A percentile compares a stretch with the other conserved stretches of the same genome.
Evolutionary conservation across 2,329 filamentous ascomycete species (phyloP).

Genomic region (Sporothrix dimorphospora): DNA sequence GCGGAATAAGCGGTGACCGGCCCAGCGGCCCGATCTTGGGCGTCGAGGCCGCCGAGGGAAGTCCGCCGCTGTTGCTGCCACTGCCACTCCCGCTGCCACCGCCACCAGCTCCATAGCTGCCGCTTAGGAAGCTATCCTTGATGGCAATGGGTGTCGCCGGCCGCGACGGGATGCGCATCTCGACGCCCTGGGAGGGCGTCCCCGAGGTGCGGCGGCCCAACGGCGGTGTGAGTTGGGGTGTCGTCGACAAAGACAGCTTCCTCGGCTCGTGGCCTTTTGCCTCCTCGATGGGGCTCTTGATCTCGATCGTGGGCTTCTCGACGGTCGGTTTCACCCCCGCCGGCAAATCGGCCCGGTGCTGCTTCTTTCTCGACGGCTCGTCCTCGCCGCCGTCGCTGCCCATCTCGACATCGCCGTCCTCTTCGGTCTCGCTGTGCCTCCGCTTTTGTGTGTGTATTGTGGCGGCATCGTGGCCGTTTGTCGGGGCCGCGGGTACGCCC

Average conservation of each 20-base stretch:
- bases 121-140: slow-evolving; percentile 33
- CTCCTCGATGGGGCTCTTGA: slow-evolving; percentile 18
- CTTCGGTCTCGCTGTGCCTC: slow-evolving; percentile 36
- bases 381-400: slow-evolving; percentile 36
- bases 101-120: slow-evolving; percentile 33
- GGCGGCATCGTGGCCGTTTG: slow-evolving; percentile 15
- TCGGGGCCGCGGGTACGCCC: background rate
- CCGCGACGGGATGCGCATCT: slow-evolving; percentile 65
- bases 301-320: background rate
- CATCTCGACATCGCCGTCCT: slow-evolving; percentile 31
- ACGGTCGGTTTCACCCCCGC: slow-evolving; percentile 35
- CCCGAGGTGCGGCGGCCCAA: slow-evolving; percentile 53
- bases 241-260: background rate
- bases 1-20: slow-evolving; percentile 46
- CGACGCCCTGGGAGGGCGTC: slow-evolving; percentile 58
- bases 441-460: slow-evolving; percentile 40
- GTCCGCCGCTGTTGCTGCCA: slow-evolving; percentile 7
- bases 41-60: slow-evolving; percentile 48
- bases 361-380: slow-evolving; percentile 48
- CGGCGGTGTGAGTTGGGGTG: slow-evolving; percentile 43
- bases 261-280: slow-evolving; percentile 18
- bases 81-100: slow-evolving; percentile 19
- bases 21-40: slow-evolving; percentile 45
- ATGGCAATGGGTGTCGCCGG: slow-evolving; percentile 60
- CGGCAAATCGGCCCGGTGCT: slow-evolving; percentile 43